These are phyloP conservation scores for Brassica hybrid DNA, from an alignment of 441 rosid species.

Conservation along the genomic window DNA sequence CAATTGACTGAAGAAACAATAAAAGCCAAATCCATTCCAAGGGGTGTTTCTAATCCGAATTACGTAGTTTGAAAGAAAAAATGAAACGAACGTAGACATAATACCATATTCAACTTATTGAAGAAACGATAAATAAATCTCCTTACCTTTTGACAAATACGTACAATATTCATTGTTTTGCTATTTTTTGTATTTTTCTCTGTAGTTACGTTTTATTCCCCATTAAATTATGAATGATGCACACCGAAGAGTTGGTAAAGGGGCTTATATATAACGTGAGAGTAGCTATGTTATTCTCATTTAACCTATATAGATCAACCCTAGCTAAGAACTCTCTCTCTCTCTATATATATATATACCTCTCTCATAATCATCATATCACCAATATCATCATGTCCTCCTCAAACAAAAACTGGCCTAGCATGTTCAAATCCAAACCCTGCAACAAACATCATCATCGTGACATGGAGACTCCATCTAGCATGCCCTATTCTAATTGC, in stretches of 20 bases:
- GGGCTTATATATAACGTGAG: slow-evolving; percentile 65
- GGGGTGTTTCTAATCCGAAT: neutral
- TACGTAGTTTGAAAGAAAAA: neutral
- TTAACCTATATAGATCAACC: slow-evolving; percentile 25
- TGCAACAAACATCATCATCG: slow-evolving; percentile 53
- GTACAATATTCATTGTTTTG: slow-evolving; percentile 2
- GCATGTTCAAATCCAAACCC: slow-evolving; percentile 96
- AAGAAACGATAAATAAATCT: neutral
- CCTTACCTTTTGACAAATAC: neutral
- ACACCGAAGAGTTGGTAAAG: slow-evolving; percentile 56
- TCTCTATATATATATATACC: neutral
- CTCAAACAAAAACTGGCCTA: slow-evolving; percentile 97
- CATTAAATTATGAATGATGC: slow-evolving; percentile 39
- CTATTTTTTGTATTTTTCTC: slow-evolving; percentile 16
- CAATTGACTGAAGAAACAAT: neutral
- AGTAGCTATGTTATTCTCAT: slow-evolving; percentile 38
- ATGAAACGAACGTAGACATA: slow-evolving; percentile 8
- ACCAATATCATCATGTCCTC: slow-evolving; percentile 67
- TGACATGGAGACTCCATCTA: slow-evolving; percentile 41
- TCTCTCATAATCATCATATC: slow-evolving; percentile 10
- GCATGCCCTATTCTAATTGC: slow-evolving; percentile 33
- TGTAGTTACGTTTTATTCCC: neutral
- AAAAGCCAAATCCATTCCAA: neutral
- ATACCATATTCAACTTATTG: neutral
- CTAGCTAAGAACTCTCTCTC: neutral